These are phyloP conservation scores for Pseudogymnoascus sp. DNA, from an alignment of 2,329 filamentous ascomycete genomes.

Conservation along the genomic window DNA sequence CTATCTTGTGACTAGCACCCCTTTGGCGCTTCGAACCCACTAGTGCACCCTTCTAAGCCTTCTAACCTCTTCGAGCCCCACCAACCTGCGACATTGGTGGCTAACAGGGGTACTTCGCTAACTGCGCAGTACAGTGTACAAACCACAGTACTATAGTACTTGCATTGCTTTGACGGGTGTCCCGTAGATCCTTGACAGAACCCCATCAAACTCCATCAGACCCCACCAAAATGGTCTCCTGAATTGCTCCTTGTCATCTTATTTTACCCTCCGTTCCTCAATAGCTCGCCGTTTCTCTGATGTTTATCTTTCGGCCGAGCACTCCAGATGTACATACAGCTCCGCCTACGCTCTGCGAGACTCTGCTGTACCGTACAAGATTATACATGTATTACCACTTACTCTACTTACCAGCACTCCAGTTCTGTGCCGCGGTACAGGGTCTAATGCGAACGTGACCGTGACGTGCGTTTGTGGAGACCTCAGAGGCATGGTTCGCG, in stretches of 20 bases:
- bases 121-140: too few relatives aligned
- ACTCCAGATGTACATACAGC: not conserved
- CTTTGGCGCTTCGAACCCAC: not conserved
- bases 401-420: not conserved
- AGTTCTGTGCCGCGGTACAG: not conserved
- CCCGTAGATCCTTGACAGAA: not conserved
- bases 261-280: not conserved
- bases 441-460: not conserved
- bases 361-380: not conserved
- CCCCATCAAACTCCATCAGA: not conserved
- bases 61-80: not conserved
- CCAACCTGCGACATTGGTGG: conserved; percentile 7
- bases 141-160: not conserved
- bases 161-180: conserved; percentile 3
- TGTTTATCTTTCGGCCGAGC: not conserved
- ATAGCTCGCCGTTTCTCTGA: not conserved
- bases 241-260: conserved; percentile 8
- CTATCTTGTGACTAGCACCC: not conserved
- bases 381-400: not conserved
- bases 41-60: not conserved
- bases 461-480: not conserved
- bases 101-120: not conserved
- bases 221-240: conserved; percentile 7
- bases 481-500: not conserved
- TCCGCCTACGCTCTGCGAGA: not conserved